Percentiles rank a stretch among this genome's conserved stretches.
These are phyloP conservation scores for Gloeopeniophorella convolvens DNA, from an alignment of 768 basidiomycete genomes.

Conservation along the genomic window DNA sequence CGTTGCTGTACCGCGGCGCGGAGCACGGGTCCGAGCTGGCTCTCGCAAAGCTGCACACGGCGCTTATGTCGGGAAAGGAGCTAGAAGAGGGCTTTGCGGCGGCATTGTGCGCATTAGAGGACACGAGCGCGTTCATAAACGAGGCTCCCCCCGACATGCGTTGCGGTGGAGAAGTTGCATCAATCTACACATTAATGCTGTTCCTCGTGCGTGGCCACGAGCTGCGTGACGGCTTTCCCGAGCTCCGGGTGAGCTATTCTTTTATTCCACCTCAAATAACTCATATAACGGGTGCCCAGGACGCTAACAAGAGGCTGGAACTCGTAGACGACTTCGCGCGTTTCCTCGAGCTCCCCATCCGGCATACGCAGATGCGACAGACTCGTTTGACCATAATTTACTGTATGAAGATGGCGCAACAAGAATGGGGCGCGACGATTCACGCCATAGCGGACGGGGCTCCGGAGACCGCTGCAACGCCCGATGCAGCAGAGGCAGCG, in stretches of 20 bases:
- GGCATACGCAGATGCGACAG: slow-evolving; percentile 46
- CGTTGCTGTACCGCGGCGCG: slow-evolving; percentile 55
- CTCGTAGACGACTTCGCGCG: slow-evolving; percentile 46
- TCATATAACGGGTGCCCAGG: slow-evolving; percentile 24
- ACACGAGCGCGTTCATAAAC: slow-evolving; percentile 47
- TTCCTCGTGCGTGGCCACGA: slow-evolving; percentile 47
- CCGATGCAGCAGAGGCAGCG: slow-evolving; percentile 52
- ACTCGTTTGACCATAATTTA: slow-evolving; percentile 46
- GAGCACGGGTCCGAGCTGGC: slow-evolving; percentile 56
- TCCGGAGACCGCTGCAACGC: too few relatives aligned
- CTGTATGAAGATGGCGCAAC: slow-evolving; percentile 38
- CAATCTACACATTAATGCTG: slow-evolving; percentile 52
- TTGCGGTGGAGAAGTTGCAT: slow-evolving; percentile 50
- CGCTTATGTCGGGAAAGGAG: slow-evolving; percentile 35
- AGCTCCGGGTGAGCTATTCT: slow-evolving; percentile 39
- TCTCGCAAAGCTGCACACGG: slow-evolving; percentile 40
- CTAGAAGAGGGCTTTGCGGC: slow-evolving; percentile 59
- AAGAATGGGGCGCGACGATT: slow-evolving; percentile 44
- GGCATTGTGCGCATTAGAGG: slow-evolving; percentile 52
- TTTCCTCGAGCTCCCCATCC: slow-evolving; percentile 40
- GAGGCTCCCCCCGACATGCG: slow-evolving; percentile 57
- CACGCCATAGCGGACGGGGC: slow-evolving; percentile 30
- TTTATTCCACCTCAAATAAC: not conserved
- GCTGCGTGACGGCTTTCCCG: slow-evolving; percentile 40
- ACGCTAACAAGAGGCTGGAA: slow-evolving; percentile 37